Evolutionary conservation across 1,284 basidiomycete genomes (phyloP), one percentile per base, ranked within the genome.

Genomic region (Malassezia pachydermatis): DNA sequence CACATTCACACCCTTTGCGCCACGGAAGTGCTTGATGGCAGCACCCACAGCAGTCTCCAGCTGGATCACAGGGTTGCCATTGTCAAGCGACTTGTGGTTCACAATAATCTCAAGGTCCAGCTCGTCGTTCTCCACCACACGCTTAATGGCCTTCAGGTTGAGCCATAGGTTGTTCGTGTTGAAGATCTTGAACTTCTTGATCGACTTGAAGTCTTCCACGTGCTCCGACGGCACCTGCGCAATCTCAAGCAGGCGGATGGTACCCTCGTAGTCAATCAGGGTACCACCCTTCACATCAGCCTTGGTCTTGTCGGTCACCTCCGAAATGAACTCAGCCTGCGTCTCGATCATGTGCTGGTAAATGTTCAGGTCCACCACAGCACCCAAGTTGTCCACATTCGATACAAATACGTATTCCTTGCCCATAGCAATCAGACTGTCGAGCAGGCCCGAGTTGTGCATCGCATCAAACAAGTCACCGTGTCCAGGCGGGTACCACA

Each of bases 281-380:
- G 94, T 98, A 76, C 94, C 94, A 80, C 94, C 94, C 81, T 99
- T 98, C 76, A 99, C 84, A 74, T 99, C 92, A 52, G 94, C 94
- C 79, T 98, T 98, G 72, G 94, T 98, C 82, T 98, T 98, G 79
- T 99, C 90, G 4, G 94, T 98, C 59, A 99, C 89, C 54, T 73
- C 71, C 9, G 68, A 71, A 50, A 73, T 72, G 54, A 71, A 73
- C 53, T 73, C 71, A 50, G 71, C 65, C 55, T 71, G 67, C 14
- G 67, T 62, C 54, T 73, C 70, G 40, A 72, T 66, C 71, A 73
- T 73, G 60, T 73, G 69, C 76, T 98, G 92, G 51, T 41, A 57
- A 48, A 58, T 74, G 67, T 66, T 77, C 45, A 75, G 71, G 63
- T 80, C 85, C 53, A 81, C 92, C 79, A 95, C 88, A 55, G 94